These are phyloP conservation scores for Helotiales sp. DNA, from an alignment of 2,329 filamentous ascomycete genomes.

Conservation along the genomic window DNA sequence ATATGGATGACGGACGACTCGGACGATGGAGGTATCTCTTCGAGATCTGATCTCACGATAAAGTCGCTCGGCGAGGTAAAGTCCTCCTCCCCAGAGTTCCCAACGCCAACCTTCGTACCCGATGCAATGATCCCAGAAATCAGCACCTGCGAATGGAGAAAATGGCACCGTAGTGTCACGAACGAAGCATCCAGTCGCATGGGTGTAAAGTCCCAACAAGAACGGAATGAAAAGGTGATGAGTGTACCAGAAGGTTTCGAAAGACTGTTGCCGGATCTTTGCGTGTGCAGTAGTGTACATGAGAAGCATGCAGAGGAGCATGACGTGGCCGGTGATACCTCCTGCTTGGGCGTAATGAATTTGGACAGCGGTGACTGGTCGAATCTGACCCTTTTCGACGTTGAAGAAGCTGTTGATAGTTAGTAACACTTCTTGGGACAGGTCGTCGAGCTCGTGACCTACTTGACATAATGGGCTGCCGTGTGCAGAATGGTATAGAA, in stretches of 20 bases:
- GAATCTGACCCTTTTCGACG: constrained; percentile 83
- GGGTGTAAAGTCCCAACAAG: constrained; percentile 89
- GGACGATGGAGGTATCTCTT: constrained; percentile 85
- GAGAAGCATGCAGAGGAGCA: constrained; percentile 98
- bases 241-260: constrained; percentile 99
- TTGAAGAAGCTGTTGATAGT: constrained; percentile 78
- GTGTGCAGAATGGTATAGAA: constrained; percentile 82
- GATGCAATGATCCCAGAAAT: constrained; percentile 91
- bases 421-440: constrained; percentile 10
- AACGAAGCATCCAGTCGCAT: constrained; percentile 95
- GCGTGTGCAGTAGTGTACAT: constrained; percentile 97
- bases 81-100: constrained; percentile 83
- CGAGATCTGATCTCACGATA: constrained; percentile 89
- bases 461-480: constrained; percentile 91
- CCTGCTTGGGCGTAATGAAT: constrained; percentile 91
- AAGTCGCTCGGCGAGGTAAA: constrained; percentile 87
- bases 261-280: constrained; percentile 94
- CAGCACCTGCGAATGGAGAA: constrained; percentile 81
- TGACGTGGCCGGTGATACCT: constrained; percentile 93
- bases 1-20: constrained; percentile 94
- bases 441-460: constrained; percentile 47
- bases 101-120: constrained; percentile 97
- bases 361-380: constrained; percentile 79
- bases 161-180: constrained; percentile 74
- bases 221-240: constrained; percentile 99